A percentile compares a stretch with the other conserved stretches of the same genome.
These are phyloP conservation scores for Halenospora varia DNA, from an alignment of 495 filamentous ascomycete genomes.

Conservation along the genomic window DNA sequence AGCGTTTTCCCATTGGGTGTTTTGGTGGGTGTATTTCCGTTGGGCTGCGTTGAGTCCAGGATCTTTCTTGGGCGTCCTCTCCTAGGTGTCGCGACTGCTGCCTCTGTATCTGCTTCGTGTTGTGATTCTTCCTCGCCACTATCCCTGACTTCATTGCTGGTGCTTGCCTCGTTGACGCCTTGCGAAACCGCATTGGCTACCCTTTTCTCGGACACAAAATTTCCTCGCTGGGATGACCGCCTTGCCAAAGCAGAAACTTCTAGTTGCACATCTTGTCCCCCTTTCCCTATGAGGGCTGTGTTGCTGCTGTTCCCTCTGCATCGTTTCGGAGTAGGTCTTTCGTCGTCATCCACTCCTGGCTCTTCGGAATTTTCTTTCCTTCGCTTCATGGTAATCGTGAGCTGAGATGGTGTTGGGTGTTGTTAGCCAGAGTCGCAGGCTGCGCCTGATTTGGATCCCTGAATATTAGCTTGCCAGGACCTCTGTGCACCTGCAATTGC, in stretches of 20 bases:
- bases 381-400: slow-evolving; percentile 18
- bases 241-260: not conserved
- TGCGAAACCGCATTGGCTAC: too few relatives aligned
- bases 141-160: not conserved
- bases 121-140: not conserved
- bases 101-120: not conserved
- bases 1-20: slow-evolving; percentile 9
- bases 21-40: not conserved
- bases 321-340: not conserved
- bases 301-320: not conserved
- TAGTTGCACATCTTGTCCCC: not conserved
- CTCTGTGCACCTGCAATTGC: too few relatives aligned
- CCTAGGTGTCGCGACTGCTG: slow-evolving; percentile 4
- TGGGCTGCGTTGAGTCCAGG: not conserved
- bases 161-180: too few relatives aligned
- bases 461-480: too few relatives aligned
- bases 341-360: not conserved
- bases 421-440: too few relatives aligned
- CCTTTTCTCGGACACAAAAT: not conserved
- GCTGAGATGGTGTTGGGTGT: too few relatives aligned
- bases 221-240: not conserved
- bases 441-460: too few relatives aligned
- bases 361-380: slow-evolving; percentile 10
- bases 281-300: not conserved
- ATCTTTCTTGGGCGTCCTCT: not conserved